phyloP scores from a whole-genome alignment of 1,139 yeast genomes.

The Geotrichum cucujoidarum region DNA sequence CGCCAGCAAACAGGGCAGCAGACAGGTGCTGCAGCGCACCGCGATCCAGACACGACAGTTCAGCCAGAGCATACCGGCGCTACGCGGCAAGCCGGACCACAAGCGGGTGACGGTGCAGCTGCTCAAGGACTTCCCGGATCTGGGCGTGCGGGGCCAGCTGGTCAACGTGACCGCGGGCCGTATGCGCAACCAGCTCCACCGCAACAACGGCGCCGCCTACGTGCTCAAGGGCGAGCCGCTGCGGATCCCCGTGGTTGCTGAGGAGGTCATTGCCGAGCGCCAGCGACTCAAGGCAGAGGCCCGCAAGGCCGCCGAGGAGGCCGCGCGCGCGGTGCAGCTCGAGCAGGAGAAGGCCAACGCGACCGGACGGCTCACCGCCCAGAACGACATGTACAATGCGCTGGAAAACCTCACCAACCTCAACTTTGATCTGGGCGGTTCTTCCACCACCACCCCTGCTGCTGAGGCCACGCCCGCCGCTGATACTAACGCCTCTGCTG shows the following conservation, averaged over 20 bases:
- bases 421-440: slow-evolving; percentile 13
- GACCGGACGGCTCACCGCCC: slow-evolving; percentile 12
- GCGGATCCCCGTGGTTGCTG: slow-evolving; percentile 55
- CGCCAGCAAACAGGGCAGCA: slow-evolving; percentile 3
- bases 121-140: slow-evolving; percentile 55
- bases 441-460: slow-evolving; percentile 19
- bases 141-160: slow-evolving; percentile 66
- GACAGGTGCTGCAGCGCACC: not conserved
- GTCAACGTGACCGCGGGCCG: slow-evolving; percentile 72
- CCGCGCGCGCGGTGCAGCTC: slow-evolving; percentile 17
- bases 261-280: slow-evolving; percentile 24
- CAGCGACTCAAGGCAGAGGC: slow-evolving; percentile 13
- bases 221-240: slow-evolving; percentile 52
- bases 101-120: slow-evolving; percentile 54
- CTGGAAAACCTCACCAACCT: slow-evolving; percentile 18
- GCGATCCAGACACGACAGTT: not conserved
- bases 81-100: slow-evolving; percentile 29
- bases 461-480: slow-evolving; percentile 13
- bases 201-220: slow-evolving; percentile 67
- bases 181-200: slow-evolving; percentile 76
- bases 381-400: slow-evolving; percentile 16
- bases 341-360: slow-evolving; percentile 7
- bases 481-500: slow-evolving; percentile 12
- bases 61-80: not conserved
- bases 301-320: slow-evolving; percentile 14